These are phyloP conservation scores for Brassica carinata DNA, from an alignment of 345 rosid species.

Conservation along the genomic window DNA sequence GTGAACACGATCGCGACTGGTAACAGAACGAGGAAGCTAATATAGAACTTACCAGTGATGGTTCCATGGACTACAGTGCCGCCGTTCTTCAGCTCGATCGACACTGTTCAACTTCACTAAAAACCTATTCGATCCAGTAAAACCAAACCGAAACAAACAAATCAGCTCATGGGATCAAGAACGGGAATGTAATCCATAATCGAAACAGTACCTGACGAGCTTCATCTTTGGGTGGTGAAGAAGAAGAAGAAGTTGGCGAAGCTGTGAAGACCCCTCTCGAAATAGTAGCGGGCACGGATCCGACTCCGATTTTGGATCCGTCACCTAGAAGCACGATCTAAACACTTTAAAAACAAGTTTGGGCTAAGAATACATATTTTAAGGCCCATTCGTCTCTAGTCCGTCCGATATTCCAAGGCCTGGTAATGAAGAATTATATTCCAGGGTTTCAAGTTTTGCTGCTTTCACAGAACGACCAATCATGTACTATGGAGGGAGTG, in stretches of 20 bases:
- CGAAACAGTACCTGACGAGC: conserved; percentile 52
- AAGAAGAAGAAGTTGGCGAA: conserved; percentile 6
- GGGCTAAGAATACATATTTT: neutral
- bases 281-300: conserved; percentile 7
- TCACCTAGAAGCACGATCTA: neutral
- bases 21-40: neutral
- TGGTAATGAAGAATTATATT: too few species aligned
- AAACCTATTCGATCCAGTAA: conserved; percentile 53
- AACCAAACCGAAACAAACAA: neutral
- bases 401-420: too few species aligned
- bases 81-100: conserved; percentile 94
- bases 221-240: conserved; percentile 39
- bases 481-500: too few species aligned
- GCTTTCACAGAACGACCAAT: too few species aligned
- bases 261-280: conserved; percentile 9
- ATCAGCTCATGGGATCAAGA: conserved; percentile 2
- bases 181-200: neutral
- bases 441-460: too few species aligned
- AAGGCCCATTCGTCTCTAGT: conserved; percentile 20
- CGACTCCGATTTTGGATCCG: conserved; percentile 18
- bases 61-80: conserved; percentile 95
- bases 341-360: neutral
- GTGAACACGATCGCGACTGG: too few species aligned
- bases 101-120: conserved; percentile 93
- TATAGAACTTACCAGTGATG: conserved; percentile 62